Conservation (phyloP, 2,329 filamentous ascomycete species). For the Elsinoe arachidis region DNA sequence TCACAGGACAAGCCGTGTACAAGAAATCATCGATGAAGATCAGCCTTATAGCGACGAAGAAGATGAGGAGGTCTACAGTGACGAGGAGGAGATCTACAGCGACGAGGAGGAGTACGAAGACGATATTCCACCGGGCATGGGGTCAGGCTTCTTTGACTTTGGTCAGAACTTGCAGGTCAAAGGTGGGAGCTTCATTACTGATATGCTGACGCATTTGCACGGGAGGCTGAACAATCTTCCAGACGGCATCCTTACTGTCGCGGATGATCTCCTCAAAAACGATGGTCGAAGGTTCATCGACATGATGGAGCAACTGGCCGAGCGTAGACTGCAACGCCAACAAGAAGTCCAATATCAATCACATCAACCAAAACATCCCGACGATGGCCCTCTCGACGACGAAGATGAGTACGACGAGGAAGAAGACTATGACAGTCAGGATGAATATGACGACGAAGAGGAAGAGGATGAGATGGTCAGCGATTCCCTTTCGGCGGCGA, state of each 20-base stretch:
- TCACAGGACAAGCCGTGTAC: slow-evolving; percentile 65
- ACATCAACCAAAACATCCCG: slow-evolving; percentile 53
- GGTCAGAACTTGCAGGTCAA: slow-evolving; percentile 96
- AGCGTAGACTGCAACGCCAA: slow-evolving; percentile 93
- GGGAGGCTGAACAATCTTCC: slow-evolving; percentile 34
- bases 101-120: slow-evolving; percentile 56
- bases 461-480: slow-evolving; percentile 55
- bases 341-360: slow-evolving; percentile 71
- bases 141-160: slow-evolving; percentile 88
- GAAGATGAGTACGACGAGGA: slow-evolving; percentile 73
- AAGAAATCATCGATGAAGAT: slow-evolving; percentile 55
- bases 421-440: slow-evolving; percentile 52
- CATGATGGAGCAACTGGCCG: slow-evolving; percentile 99
- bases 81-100: slow-evolving; percentile 46
- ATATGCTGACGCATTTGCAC: slow-evolving; percentile 29
- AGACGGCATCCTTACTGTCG: slow-evolving; percentile 97
- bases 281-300: slow-evolving; percentile 99
- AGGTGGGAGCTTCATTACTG: slow-evolving; percentile 40
- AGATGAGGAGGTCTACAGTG: slow-evolving; percentile 45
- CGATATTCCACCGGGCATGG: slow-evolving; percentile 51
- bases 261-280: slow-evolving; percentile 96
- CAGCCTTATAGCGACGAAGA: slow-evolving; percentile 47
- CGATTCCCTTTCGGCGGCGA: slow-evolving; percentile 14
- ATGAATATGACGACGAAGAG: slow-evolving; percentile 55
- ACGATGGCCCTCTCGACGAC: slow-evolving; percentile 63